A percentile compares a stretch with the other conserved stretches of the same genome.
These are phyloP conservation scores for Nidula niveotomentosa DNA, from an alignment of 1,284 basidiomycete genomes.

Conservation along the genomic window DNA sequence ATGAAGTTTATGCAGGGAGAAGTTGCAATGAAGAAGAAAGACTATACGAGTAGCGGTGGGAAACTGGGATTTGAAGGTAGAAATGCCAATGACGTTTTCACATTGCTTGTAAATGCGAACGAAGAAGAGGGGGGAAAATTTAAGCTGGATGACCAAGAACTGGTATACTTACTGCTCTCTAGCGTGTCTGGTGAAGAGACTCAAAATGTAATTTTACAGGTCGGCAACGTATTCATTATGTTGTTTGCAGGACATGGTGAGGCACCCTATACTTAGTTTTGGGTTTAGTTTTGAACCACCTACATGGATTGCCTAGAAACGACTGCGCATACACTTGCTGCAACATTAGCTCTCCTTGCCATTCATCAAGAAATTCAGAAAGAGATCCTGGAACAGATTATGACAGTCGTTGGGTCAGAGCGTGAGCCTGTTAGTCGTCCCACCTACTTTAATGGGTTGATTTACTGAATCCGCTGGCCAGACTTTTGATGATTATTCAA, in stretches of 20 bases:
- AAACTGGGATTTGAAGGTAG: slow-evolving; percentile 8
- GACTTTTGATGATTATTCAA: slow-evolving; percentile 40
- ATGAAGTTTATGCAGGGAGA: slow-evolving; percentile 40
- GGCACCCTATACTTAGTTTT: slow-evolving; percentile 19
- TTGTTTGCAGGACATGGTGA: slow-evolving; percentile 58
- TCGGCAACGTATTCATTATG: slow-evolving; percentile 52
- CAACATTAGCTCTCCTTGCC: slow-evolving; percentile 44
- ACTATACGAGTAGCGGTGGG: slow-evolving; percentile 19
- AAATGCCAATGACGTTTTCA: slow-evolving; percentile 37
- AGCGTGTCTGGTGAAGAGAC: neutral
- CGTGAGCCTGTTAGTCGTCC: slow-evolving; percentile 35
- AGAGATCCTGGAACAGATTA: slow-evolving; percentile 44
- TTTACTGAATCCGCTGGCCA: slow-evolving; percentile 12
- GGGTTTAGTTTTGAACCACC: slow-evolving; percentile 15
- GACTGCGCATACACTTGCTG: slow-evolving; percentile 46
- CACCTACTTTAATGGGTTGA: neutral
- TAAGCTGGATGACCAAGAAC: slow-evolving; percentile 42
- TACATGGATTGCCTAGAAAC: slow-evolving; percentile 38
- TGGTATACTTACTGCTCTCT: slow-evolving; percentile 29
- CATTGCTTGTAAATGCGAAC: slow-evolving; percentile 49
- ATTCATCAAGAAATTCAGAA: slow-evolving; percentile 45
- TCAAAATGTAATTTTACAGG: slow-evolving; percentile 26
- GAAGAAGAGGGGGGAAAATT: slow-evolving; percentile 45
- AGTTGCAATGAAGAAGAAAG: slow-evolving; percentile 31
- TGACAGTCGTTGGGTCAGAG: slow-evolving; percentile 35